These are phyloP conservation scores for Penicillium paradoxum DNA, from an alignment of 495 filamentous ascomycete genomes.

Conservation along the genomic window DNA sequence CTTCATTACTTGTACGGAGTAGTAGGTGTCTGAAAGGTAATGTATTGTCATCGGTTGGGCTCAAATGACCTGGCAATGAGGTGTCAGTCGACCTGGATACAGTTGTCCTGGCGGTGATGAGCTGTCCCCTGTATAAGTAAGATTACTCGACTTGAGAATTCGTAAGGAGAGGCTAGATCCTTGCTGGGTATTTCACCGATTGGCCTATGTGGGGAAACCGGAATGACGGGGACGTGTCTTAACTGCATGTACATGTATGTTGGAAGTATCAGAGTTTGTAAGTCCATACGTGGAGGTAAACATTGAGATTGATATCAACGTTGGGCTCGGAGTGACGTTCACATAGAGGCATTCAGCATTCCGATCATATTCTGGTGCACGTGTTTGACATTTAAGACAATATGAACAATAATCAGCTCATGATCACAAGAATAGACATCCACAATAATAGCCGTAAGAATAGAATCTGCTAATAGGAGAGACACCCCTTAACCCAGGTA, in stretches of 20 bases:
- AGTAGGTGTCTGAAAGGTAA: background rate
- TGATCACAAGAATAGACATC: background rate
- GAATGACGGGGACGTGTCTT: slow-evolving; percentile 2
- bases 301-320: background rate
- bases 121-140: slow-evolving; percentile 3
- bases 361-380: slow-evolving; percentile 12
- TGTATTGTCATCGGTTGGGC: background rate
- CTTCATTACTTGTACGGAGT: background rate
- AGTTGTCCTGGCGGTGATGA: slow-evolving; percentile 1
- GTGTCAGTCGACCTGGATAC: background rate
- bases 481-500: background rate
- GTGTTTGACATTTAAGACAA: slow-evolving; percentile 8
- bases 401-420: background rate
- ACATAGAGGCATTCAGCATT: slow-evolving; percentile 10
- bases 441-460: too few species aligned
- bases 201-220: slow-evolving; percentile 17
- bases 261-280: background rate
- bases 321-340: slow-evolving; percentile 1
- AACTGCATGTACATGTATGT: background rate
- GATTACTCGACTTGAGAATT: slow-evolving; percentile 1
- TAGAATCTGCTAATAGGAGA: background rate
- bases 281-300: background rate
- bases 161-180: slow-evolving; percentile 16
- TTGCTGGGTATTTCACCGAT: slow-evolving; percentile 10
- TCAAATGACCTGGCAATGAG: background rate